Base-by-base conservation (phyloP, 805 yeast species). In the Sugiyamaella smithiae region DNA sequence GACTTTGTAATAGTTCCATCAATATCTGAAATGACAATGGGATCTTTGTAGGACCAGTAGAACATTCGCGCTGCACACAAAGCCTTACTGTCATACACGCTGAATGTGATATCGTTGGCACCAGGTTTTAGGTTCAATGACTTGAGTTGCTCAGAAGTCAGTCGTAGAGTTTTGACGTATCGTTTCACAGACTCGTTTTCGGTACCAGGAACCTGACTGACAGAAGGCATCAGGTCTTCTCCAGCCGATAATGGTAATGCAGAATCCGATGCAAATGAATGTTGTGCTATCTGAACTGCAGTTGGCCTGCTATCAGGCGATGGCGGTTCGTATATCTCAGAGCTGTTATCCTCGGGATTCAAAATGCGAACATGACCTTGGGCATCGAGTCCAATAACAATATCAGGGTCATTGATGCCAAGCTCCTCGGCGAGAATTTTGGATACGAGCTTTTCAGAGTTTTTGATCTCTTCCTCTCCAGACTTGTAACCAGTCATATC, bases 1-100 rank as follows among this genome's bases (percentile, higher is more conserved):
- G 97, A 89, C 67, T 89, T 90, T 14, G 99, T 93, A 56, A 93
- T 93, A 1, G 99, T 93, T 14, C 99, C 99, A 66, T 93, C 99
- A 50, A 93, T 93, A 68, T 93, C 99, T 6, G 97, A 88, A 22
- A 93, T 91, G 5, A 93, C 99, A 36, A 93, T 85, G 1, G 98
- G 97, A 0, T 84, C 82, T 49, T 81, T 75, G 56, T 83, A 75
- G 55, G 82, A 81, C 99, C 99, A 93, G 35, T 88, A 74, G 61
- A 75, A 91, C 46, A 93, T 71, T 56, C 84, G 80, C 0, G 96
- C 81, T 8, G 71, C 72, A 8, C 91, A 79, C 26, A 82, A 73
- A 1, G 97, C 88, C 55, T 81, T 85, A 22, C 96, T 95, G 58
- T 84, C 82, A 55, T 85, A 85, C 40, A 90, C 90, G 31, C 85